A percentile compares a stretch with the other conserved stretches of the same genome.
These are phyloP conservation scores for Cyclaneusma minus DNA, from an alignment of 2,329 filamentous ascomycete genomes.

Conservation along the genomic window DNA sequence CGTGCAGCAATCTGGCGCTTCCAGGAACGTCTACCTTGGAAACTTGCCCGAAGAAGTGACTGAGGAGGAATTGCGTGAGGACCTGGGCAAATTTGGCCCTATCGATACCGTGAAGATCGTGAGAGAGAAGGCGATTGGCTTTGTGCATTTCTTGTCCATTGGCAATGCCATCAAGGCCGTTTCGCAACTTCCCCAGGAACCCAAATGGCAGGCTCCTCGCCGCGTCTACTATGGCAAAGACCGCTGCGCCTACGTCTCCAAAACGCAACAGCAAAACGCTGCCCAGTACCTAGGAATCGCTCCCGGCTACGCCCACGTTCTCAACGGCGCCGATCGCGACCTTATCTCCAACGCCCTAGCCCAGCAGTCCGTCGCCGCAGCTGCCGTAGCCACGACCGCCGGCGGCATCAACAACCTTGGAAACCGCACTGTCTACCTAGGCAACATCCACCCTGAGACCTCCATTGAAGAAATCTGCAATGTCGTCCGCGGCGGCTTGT, in stretches of 20 bases:
- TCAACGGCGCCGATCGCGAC: conserved; percentile 91
- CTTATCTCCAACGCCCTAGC: conserved; percentile 92
- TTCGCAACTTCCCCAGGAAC: conserved; percentile 84
- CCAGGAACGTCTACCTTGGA: conserved; percentile 90
- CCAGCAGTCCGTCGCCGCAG: conserved; percentile 93
- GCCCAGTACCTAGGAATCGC: conserved; percentile 96
- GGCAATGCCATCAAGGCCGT: conserved; percentile 98
- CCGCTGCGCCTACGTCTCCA: conserved; percentile 93
- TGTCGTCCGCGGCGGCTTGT: conserved; percentile 82
- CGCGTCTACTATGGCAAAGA: conserved; percentile 99
- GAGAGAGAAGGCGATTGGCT: conserved; percentile 93
- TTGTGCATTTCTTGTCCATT: conserved; percentile 94
- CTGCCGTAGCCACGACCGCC: conserved; percentile 89
- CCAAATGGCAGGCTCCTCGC: conserved; percentile 90
- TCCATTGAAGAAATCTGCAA: conserved; percentile 99
- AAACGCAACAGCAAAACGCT: conserved; percentile 98
- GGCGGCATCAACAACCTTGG: conserved; percentile 95
- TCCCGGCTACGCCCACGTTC: conserved; percentile 87
- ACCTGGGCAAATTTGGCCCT: conserved; percentile 87
- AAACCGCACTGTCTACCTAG: conserved; percentile 93
- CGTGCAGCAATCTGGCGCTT: conserved; percentile 93
- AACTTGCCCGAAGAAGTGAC: conserved; percentile 81
- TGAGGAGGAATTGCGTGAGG: conserved; percentile 86
- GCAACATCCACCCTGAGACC: conserved; percentile 97
- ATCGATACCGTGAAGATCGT: conserved; percentile 98